phyloP scores from a whole-genome alignment of 768 basidiomycete species.

The Panellus pusillus region DNA sequence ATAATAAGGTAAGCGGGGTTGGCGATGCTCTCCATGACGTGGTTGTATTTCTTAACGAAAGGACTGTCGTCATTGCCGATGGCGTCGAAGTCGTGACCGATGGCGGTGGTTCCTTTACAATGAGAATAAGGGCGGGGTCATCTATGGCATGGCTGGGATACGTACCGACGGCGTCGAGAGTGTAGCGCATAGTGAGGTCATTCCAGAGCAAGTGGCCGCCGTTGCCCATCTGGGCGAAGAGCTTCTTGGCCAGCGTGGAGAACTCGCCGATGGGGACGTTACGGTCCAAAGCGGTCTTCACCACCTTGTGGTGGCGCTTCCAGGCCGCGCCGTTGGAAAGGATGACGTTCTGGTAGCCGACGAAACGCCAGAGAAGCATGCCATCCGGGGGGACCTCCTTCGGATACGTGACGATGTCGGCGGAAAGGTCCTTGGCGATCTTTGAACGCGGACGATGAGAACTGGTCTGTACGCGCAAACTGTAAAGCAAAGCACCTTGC shows the following conservation, averaged over 20 bases:
- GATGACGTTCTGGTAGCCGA: conserved; percentile 36
- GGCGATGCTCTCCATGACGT: conserved; percentile 36
- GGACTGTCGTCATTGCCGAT: conserved; percentile 28
- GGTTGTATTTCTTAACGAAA: conserved; percentile 38
- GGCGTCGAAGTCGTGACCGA: conserved; percentile 39
- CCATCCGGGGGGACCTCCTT: conserved; percentile 31
- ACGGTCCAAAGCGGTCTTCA: conserved; percentile 34
- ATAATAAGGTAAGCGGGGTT: conserved; percentile 34
- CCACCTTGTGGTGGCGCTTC: conserved; percentile 36
- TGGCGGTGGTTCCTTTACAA: conserved; percentile 22
- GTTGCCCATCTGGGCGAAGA: conserved; percentile 32
- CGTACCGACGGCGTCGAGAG: conserved; percentile 37
- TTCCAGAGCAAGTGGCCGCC: conserved; percentile 18
- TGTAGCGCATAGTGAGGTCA: conserved; percentile 30
- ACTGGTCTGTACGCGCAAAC: background rate
- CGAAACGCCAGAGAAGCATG: conserved; percentile 37
- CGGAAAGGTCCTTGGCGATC: conserved; percentile 28
- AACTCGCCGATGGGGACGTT: conserved; percentile 36
- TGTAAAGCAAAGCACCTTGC: conserved; percentile 24
- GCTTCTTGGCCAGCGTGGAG: conserved; percentile 29
- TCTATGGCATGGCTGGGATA: too few species aligned
- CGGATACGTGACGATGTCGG: conserved; percentile 26
- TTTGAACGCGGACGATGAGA: background rate
- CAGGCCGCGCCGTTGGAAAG: conserved; percentile 39
- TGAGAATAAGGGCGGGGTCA: too few species aligned